Base-by-base conservation (phyloP, 1,139 yeast genomes). In the Yamadazyma dendronema region DNA sequence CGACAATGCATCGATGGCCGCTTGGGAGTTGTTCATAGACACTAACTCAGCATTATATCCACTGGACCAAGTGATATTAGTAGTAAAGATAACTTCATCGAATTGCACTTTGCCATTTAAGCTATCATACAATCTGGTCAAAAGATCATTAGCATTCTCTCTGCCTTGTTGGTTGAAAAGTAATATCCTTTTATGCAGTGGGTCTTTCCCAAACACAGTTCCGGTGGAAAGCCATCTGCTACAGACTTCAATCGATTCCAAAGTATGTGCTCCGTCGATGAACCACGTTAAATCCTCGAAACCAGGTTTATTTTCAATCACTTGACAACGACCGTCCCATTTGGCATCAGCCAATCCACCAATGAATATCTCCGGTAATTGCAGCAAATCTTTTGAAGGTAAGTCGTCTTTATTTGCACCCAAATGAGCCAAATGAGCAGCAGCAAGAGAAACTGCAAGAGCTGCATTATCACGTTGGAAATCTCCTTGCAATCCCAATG, bases 241-340 rank as follows among this genome's bases (percentile, higher is more conserved):
- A 0, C 97, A 86, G 12, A 81, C 95, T 21, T 71, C 70, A 24
- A 94, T 78, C 40, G 96, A 86, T 53, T 92, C 98, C 30, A 76
- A 65, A 0, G 98, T 94, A 53, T 94, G 99, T 0, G 98, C 98
- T 28, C 99, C 99, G 61, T 94, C 99, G 11, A 92, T 65, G 49
- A 67, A 81, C 95, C 96, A 92, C 12, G 76, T 76, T 23, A 84
- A 59, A 3, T 65, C 67, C 8, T 67, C 68, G 31, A 63, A 74
- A 10, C 65, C 65, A 3, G 59, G 55, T 30, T 57, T 62, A 29
- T 72, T 69, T 4, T 59, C 54, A 24, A 88, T 62, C 3, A 80
- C 72, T 61, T 94, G 97, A 54, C 98, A 92, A 49, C 99, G 74
- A 1, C 99, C 99, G 16, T 94, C 94, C 97, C 97, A 92, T 31